phyloP scores from a whole-genome alignment of 176 grass and related monocot species.

The Phoenix roebelenii region DNA sequence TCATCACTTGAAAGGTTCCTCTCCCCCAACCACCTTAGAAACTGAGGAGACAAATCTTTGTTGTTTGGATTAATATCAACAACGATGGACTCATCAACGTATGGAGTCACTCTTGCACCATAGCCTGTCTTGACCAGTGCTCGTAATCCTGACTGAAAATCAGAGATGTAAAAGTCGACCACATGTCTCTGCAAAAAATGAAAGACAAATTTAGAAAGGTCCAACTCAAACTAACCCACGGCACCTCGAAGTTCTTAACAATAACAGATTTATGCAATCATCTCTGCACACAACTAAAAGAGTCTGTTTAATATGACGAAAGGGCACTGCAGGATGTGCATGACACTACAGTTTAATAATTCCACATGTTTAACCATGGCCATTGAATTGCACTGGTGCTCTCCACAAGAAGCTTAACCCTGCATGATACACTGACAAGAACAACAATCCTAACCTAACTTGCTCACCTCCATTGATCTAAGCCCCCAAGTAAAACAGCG shows the following conservation, averaged over 20 bases:
- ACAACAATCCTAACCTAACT: not conserved
- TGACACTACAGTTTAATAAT: too few relatives aligned
- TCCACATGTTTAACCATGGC: too few relatives aligned
- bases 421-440: too few relatives aligned
- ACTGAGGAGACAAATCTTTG: slow-evolving; percentile 11
- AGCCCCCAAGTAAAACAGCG: slow-evolving; percentile 18
- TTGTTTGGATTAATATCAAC: slow-evolving; percentile 5
- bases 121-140: slow-evolving; percentile 13
- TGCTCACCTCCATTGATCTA: slow-evolving; percentile 9
- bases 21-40: not conserved
- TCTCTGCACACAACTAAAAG: too few relatives aligned
- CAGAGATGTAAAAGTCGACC: slow-evolving; percentile 12
- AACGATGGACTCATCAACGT: slow-evolving; percentile 6
- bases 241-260: too few relatives aligned
- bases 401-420: too few relatives aligned
- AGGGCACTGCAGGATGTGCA: too few relatives aligned
- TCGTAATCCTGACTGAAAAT: slow-evolving; percentile 11
- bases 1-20: slow-evolving; percentile 10
- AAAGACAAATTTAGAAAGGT: not conserved
- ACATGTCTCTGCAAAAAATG: not conserved
- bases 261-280: too few relatives aligned
- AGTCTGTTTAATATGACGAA: too few relatives aligned
- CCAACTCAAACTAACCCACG: too few relatives aligned
- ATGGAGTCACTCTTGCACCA: slow-evolving; percentile 5
- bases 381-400: too few relatives aligned